A percentile compares a stretch with the other conserved stretches of the same genome.
Evolutionary conservation across 331 rosid genomes (phyloP).

Genomic region (Acacia concinna): DNA sequence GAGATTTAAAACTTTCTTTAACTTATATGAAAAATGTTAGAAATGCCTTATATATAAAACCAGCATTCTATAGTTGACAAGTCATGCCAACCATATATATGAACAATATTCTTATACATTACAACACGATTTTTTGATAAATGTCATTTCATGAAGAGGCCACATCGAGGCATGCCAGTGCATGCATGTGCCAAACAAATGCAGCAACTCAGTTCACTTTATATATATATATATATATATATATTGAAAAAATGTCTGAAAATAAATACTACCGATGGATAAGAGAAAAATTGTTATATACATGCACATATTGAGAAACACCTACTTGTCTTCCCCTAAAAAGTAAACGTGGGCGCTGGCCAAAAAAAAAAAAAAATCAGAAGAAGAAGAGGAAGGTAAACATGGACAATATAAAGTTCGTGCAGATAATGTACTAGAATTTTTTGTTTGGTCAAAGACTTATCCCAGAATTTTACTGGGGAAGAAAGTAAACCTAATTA

Average conservation of each 20-base stretch:
- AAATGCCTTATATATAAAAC: too few relatives aligned
- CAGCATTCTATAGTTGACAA: background rate
- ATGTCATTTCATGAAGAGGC: background rate
- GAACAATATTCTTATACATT: background rate
- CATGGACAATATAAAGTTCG: background rate
- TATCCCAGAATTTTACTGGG: background rate
- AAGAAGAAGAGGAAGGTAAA: too few relatives aligned
- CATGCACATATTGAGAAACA: too few relatives aligned
- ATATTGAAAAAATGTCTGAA: background rate
- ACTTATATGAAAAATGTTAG: too few relatives aligned
- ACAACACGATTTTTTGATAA: background rate
- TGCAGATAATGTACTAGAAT: background rate
- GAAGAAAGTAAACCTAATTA: background rate
- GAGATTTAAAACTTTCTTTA: too few relatives aligned
- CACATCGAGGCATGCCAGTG: background rate
- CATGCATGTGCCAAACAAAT: background rate
- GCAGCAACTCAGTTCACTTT: background rate
- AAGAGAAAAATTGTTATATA: too few relatives aligned
- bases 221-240: background rate
- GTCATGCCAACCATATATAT: background rate
- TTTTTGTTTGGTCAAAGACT: too few relatives aligned
- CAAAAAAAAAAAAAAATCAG: background rate
- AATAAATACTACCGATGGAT: background rate
- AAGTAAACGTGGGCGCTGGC: background rate
- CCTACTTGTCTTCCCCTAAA: too few relatives aligned